phyloP scores from a whole-genome alignment of 306 rosid species.

The Quillaja saponaria region DNA sequence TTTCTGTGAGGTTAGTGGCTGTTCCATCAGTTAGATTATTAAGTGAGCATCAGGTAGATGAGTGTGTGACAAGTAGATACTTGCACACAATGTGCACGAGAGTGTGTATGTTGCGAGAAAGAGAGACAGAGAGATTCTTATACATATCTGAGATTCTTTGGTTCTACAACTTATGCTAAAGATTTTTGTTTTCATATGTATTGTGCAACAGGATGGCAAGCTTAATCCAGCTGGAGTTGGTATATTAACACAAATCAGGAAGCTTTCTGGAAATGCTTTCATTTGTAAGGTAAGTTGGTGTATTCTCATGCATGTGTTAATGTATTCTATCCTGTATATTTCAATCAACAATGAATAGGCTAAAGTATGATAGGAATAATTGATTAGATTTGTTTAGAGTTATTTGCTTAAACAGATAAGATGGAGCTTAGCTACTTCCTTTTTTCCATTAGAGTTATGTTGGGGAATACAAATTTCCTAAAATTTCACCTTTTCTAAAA shows the following conservation, averaged over 20 bases:
- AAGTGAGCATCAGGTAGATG: neutral
- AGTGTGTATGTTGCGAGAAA: neutral
- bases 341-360: neutral
- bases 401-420: too few relatives aligned
- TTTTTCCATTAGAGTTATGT: too few relatives aligned
- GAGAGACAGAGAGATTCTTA: slow-evolving; percentile 12
- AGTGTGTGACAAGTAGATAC: slow-evolving; percentile 2
- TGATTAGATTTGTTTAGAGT: too few relatives aligned
- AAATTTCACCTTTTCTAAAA: too few relatives aligned
- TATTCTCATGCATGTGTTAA: neutral
- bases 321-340: neutral
- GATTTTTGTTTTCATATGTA: slow-evolving; percentile 26
- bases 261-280: slow-evolving; percentile 65
- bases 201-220: slow-evolving; percentile 55
- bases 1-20: slow-evolving; percentile 20
- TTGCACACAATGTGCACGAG: too few relatives aligned
- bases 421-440: too few relatives aligned
- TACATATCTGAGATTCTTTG: slow-evolving; percentile 6
- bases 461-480: too few relatives aligned
- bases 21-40: slow-evolving; percentile 3
- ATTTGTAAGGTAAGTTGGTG: slow-evolving; percentile 60
- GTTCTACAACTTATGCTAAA: slow-evolving; percentile 14
- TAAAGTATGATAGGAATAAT: too few relatives aligned
- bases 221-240: slow-evolving; percentile 42
- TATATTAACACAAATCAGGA: slow-evolving; percentile 48